These are phyloP conservation scores for Collybia sordida DNA, from an alignment of 768 basidiomycete genomes.

Conservation along the genomic window DNA sequence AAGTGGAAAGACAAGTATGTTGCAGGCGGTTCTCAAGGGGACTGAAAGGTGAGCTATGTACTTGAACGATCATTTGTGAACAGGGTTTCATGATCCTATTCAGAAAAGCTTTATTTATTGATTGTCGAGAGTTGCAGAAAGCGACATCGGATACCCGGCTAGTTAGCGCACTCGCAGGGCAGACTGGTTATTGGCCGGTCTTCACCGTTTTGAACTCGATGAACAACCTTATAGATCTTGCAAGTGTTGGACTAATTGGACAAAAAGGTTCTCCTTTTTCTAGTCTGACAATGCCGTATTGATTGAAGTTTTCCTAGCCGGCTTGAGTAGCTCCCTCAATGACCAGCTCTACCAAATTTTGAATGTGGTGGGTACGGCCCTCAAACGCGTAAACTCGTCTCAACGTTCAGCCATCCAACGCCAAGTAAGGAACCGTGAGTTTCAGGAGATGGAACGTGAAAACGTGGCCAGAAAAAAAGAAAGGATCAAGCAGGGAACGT, in stretches of 20 bases:
- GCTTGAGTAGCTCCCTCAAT: constrained; percentile 73
- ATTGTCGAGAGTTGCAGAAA: constrained; percentile 76
- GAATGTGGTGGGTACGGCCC: constrained; percentile 69
- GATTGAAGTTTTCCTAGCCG: constrained; percentile 47
- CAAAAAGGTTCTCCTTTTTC: constrained; percentile 67
- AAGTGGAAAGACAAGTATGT: constrained; percentile 70
- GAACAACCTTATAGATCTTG: constrained; percentile 86
- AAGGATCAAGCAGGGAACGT: constrained; percentile 60
- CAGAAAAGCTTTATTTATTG: constrained; percentile 77
- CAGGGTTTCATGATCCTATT: background rate
- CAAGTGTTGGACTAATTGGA: constrained; percentile 90
- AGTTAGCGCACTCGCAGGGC: constrained; percentile 65
- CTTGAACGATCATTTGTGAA: background rate
- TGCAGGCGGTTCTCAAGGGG: constrained; percentile 52
- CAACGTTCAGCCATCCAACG: constrained; percentile 44
- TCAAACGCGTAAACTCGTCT: constrained; percentile 60
- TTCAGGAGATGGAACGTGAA: constrained; percentile 33
- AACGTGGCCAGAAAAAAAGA: constrained; percentile 39
- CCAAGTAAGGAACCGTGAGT: constrained; percentile 34
- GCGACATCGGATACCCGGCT: constrained; percentile 68
- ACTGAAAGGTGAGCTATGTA: constrained; percentile 44
- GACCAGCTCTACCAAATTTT: constrained; percentile 87
- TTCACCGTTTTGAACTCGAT: constrained; percentile 84
- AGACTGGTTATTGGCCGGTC: constrained; percentile 89
- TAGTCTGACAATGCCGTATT: too few relatives aligned